Conservation (phyloP, 2,329 filamentous ascomycete genomes). For the Xylariaceae sp. region DNA sequence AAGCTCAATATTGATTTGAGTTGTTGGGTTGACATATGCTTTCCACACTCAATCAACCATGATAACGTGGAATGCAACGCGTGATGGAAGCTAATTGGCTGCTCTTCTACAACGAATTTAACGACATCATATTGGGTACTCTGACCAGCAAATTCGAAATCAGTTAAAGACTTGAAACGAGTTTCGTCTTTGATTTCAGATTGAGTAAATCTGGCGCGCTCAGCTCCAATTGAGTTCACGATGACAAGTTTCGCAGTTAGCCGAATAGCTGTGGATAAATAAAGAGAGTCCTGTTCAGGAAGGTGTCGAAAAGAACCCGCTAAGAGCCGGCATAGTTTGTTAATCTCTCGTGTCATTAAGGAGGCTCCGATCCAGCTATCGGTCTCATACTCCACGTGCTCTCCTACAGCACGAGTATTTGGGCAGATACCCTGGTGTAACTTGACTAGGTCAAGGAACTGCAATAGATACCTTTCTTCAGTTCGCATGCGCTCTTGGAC, state of each 20-base stretch:
- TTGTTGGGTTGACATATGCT: slow-evolving; percentile 71
- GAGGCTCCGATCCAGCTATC: slow-evolving; percentile 98
- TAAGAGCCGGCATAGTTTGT: slow-evolving; percentile 86
- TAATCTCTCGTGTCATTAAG: slow-evolving; percentile 92
- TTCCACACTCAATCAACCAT: slow-evolving; percentile 91
- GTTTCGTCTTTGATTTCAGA: slow-evolving; percentile 88
- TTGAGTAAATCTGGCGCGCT: slow-evolving; percentile 82
- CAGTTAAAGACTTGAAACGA: slow-evolving; percentile 76
- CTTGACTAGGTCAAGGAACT: slow-evolving; percentile 95
- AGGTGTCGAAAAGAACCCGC: slow-evolving; percentile 82
- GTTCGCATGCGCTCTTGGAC: slow-evolving; percentile 84
- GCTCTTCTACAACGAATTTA: slow-evolving; percentile 85
- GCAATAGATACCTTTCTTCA: slow-evolving; percentile 86
- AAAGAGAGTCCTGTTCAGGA: slow-evolving; percentile 66
- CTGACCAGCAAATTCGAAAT: slow-evolving; percentile 78
- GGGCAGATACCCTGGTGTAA: slow-evolving; percentile 97
- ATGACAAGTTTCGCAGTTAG: slow-evolving; percentile 84
- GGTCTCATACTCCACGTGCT: slow-evolving; percentile 97
- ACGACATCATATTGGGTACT: slow-evolving; percentile 70
- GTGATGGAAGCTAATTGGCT: slow-evolving; percentile 96
- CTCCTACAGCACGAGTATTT: slow-evolving; percentile 87
- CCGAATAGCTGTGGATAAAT: slow-evolving; percentile 74
- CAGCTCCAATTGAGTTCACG: slow-evolving; percentile 85
- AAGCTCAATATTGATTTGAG: slow-evolving; percentile 75
- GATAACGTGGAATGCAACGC: slow-evolving; percentile 94